Evolutionary conservation across 768 basidiomycete species (phyloP).

Genomic region (Suillus plorans): DNA sequence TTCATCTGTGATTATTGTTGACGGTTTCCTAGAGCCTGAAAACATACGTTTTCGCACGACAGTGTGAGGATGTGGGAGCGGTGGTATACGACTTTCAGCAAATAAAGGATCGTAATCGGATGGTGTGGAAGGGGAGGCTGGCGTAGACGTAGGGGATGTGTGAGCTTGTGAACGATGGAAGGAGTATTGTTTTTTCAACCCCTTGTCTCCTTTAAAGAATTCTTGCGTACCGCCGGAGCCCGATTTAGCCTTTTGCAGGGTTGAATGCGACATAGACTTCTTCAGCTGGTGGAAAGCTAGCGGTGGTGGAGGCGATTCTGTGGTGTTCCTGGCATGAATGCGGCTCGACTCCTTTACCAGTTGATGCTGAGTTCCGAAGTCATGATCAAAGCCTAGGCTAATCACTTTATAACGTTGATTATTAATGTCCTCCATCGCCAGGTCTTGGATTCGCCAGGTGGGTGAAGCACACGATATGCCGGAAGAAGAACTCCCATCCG

Average conservation of each 20-base stretch:
- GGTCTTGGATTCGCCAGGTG: slow-evolving; percentile 29
- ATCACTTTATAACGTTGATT: slow-evolving; percentile 29
- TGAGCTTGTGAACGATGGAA: slow-evolving; percentile 59
- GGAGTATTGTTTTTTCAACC: slow-evolving; percentile 56
- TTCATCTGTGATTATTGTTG: slow-evolving; percentile 51
- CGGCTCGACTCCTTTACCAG: background rate
- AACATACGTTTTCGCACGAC: slow-evolving; percentile 54
- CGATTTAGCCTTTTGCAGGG: slow-evolving; percentile 36
- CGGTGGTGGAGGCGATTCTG: background rate
- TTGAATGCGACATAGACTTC: slow-evolving; percentile 59
- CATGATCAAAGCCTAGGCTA: slow-evolving; percentile 12
- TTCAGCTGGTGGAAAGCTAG: slow-evolving; percentile 25
- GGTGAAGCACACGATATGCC: slow-evolving; percentile 47
- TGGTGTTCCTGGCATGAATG: background rate
- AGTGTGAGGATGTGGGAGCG: slow-evolving; percentile 16
- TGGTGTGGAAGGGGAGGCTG: slow-evolving; percentile 12
- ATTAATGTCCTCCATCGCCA: slow-evolving; percentile 25
- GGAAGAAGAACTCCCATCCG: slow-evolving; percentile 16
- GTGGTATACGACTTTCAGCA: background rate
- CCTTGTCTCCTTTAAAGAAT: slow-evolving; percentile 28
- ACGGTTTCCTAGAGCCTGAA: slow-evolving; percentile 58
- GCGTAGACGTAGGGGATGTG: slow-evolving; percentile 40
- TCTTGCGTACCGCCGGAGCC: slow-evolving; percentile 20
- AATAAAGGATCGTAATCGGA: slow-evolving; percentile 8
- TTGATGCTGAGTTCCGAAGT: slow-evolving; percentile 4